These are phyloP conservation scores for Tylopilus plumbeoviolaceoides DNA, from an alignment of 768 basidiomycete genomes.

Conservation along the genomic window DNA sequence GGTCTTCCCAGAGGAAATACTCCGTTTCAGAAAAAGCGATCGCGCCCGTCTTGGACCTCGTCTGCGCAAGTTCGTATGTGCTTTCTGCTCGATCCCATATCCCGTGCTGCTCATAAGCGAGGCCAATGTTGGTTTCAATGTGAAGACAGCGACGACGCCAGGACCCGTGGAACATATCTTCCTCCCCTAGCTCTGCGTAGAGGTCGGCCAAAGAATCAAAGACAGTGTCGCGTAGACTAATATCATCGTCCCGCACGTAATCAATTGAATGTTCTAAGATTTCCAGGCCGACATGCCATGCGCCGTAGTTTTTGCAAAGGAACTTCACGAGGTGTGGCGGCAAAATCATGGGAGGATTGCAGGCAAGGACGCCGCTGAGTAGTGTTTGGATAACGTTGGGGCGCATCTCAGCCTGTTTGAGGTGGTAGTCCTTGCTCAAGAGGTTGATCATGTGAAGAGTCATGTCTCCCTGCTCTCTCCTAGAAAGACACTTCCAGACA, in stretches of 20 bases:
- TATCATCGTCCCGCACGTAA: constrained; percentile 74
- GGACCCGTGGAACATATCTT: constrained; percentile 95
- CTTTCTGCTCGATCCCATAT: constrained; percentile 93
- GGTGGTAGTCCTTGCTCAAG: constrained; percentile 90
- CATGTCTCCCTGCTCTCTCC: constrained; percentile 84
- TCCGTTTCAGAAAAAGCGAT: constrained; percentile 93
- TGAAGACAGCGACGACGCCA: constrained; percentile 92
- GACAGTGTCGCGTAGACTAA: constrained; percentile 73
- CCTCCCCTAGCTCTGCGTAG: constrained; percentile 93
- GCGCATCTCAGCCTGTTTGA: constrained; percentile 80
- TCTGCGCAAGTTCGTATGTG: constrained; percentile 88
- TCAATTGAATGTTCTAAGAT: constrained; percentile 81
- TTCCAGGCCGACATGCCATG: constrained; percentile 92
- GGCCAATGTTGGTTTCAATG: constrained; percentile 80
- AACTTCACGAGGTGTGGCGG: constrained; percentile 96
- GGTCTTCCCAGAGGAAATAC: constrained; percentile 98
- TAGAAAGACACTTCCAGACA: constrained; percentile 78
- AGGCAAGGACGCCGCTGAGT: constrained; percentile 79
- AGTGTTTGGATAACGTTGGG: constrained; percentile 93
- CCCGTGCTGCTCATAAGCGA: constrained; percentile 93
- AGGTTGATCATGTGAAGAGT: constrained; percentile 87
- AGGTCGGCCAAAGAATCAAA: constrained; percentile 91
- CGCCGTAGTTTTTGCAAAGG: constrained; percentile 91
- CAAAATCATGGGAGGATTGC: constrained; percentile 79
- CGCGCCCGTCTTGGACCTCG: constrained; percentile 70